Evolutionary conservation across 2,329 filamentous ascomycete species (phyloP).

Genomic region (Colletotrichum sp.): DNA sequence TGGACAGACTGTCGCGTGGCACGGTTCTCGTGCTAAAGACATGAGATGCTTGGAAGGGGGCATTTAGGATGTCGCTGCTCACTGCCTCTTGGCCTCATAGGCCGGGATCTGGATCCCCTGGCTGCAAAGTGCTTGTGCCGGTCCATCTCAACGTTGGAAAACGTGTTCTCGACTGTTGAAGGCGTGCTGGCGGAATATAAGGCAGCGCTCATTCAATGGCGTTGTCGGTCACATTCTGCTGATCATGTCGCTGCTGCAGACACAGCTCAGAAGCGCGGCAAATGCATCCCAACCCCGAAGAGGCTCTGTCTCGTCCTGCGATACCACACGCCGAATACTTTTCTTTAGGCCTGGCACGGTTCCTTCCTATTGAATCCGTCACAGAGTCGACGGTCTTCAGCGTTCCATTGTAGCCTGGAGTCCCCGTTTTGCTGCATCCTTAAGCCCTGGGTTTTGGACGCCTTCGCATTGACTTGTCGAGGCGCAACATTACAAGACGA

Average conservation of each 20-base stretch:
- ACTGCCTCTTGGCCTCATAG: too few relatives aligned
- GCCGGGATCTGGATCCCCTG: too few relatives aligned
- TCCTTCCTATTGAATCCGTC: neutral
- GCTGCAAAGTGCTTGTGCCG: too few relatives aligned
- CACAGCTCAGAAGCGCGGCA: neutral
- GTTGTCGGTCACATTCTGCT: too few relatives aligned
- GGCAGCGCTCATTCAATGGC: too few relatives aligned
- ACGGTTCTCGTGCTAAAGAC: too few relatives aligned
- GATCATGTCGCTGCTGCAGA: neutral
- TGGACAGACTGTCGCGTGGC: neutral
- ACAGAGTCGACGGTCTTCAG: neutral
- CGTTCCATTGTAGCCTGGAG: neutral
- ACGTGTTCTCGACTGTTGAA: too few relatives aligned
- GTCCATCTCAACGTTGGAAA: too few relatives aligned
- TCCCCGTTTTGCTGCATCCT: neutral
- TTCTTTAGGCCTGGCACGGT: neutral
- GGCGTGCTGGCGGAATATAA: too few relatives aligned
- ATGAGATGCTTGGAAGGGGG: too few relatives aligned
- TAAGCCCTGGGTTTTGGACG: neutral
- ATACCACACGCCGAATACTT: neutral
- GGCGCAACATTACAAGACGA: neutral
- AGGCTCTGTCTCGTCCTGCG: neutral
- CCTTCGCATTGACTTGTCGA: neutral
- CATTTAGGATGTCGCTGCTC: too few relatives aligned
- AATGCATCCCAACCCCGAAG: neutral